These are phyloP conservation scores for Trametes cinnabarina DNA, from an alignment of 768 basidiomycete genomes.

Conservation along the genomic window DNA sequence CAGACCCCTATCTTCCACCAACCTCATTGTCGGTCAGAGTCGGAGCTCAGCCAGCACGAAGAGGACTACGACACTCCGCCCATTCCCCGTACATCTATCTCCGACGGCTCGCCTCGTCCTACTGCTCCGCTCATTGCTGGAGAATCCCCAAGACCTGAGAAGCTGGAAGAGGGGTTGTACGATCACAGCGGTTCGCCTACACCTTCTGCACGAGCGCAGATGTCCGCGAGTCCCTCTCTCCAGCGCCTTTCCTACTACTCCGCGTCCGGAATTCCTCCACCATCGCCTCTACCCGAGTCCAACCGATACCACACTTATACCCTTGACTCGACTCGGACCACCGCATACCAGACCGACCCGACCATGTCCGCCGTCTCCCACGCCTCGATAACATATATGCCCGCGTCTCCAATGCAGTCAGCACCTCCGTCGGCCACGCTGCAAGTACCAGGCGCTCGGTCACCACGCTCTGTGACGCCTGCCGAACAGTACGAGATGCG, in stretches of 20 bases:
- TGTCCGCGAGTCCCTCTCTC: slow-evolving; percentile 13
- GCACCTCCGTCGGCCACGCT: slow-evolving; percentile 20
- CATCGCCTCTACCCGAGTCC: slow-evolving; percentile 55
- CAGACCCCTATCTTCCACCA: slow-evolving; percentile 69
- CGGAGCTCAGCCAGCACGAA: slow-evolving; percentile 43
- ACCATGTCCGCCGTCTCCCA: slow-evolving; percentile 28
- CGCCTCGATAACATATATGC: slow-evolving; percentile 9
- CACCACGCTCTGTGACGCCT: slow-evolving; percentile 32
- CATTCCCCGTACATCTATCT: slow-evolving; percentile 9
- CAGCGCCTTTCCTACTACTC: slow-evolving; percentile 57
- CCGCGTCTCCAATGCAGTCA: slow-evolving; percentile 14
- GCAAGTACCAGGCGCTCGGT: slow-evolving; percentile 28
- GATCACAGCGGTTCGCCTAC: slow-evolving; percentile 3
- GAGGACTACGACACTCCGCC: slow-evolving; percentile 28
- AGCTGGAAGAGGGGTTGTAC: slow-evolving; percentile 4
- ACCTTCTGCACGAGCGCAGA: background rate
- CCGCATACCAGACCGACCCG: slow-evolving; percentile 15
- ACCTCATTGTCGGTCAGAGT: slow-evolving; percentile 61
- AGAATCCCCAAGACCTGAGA: slow-evolving; percentile 10
- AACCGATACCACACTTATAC: slow-evolving; percentile 31
- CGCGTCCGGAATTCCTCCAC: slow-evolving; percentile 44
- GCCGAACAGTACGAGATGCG: slow-evolving; percentile 41
- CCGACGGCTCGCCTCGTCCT: slow-evolving; percentile 22
- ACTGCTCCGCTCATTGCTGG: slow-evolving; percentile 17
- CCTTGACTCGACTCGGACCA: slow-evolving; percentile 16